Evolutionary conservation across 192 early-diverging fungal species (phyloP).

Genomic region (Dissophora ornata): DNA sequence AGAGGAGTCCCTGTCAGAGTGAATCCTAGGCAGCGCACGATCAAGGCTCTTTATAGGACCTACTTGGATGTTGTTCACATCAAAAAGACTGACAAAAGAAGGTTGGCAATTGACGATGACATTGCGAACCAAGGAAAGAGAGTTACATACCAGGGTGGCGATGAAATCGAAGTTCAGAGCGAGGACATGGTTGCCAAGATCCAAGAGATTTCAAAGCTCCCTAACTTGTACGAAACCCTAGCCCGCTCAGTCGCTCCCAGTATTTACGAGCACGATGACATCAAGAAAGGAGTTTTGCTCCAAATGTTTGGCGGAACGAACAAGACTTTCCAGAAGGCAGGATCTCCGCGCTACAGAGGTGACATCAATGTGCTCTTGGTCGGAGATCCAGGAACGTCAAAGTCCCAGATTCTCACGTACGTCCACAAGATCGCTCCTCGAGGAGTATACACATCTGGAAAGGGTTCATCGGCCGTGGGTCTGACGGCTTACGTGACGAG

Average conservation of each 20-base stretch:
- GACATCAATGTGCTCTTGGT: constrained; percentile 96
- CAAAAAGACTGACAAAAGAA: constrained; percentile 79
- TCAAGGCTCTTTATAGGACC: constrained; percentile 93
- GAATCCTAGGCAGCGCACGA: constrained; percentile 87
- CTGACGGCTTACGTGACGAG: constrained; percentile 95
- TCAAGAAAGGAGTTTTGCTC: constrained; percentile 96
- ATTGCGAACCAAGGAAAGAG: constrained; percentile 44
- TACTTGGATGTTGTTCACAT: constrained; percentile 97
- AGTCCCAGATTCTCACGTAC: constrained; percentile 93
- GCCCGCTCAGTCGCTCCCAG: constrained; percentile 91
- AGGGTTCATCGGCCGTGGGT: constrained; percentile 96
- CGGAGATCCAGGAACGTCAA: constrained; percentile 96
- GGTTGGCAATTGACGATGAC: constrained; percentile 63
- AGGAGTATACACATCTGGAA: constrained; percentile 97
- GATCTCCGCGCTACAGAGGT: constrained; percentile 78
- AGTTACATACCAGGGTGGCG: constrained; percentile 38
- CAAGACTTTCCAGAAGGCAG: constrained; percentile 79
- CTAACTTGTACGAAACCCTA: constrained; percentile 84
- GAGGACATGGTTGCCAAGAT: constrained; percentile 59
- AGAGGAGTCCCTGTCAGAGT: constrained; percentile 91
- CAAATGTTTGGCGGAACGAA: constrained; percentile 96
- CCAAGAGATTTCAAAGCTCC: constrained; percentile 66
- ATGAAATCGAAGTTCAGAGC: constrained; percentile 53
- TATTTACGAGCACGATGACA: constrained; percentile 95
- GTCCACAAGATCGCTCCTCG: constrained; percentile 95